These are phyloP conservation scores for Candida oleophila DNA, from an alignment of 805 yeast species.

Conservation along the genomic window DNA sequence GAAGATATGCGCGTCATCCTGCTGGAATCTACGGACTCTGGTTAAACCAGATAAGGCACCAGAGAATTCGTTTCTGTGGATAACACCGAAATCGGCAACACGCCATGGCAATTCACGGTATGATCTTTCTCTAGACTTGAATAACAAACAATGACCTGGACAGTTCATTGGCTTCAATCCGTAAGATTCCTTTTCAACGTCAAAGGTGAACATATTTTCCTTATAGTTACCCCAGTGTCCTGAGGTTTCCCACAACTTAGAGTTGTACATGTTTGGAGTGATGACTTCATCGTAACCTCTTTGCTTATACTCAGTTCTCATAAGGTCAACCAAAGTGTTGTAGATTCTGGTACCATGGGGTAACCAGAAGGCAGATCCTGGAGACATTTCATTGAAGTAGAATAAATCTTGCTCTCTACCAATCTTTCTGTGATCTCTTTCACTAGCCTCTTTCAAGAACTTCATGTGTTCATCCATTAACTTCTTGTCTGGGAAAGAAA, in stretches of 20 bases:
- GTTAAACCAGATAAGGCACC: conserved; percentile 92
- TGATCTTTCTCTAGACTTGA: conserved; percentile 89
- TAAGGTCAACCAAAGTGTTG: conserved; percentile 75
- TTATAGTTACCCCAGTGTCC: conserved; percentile 99
- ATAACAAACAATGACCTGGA: conserved; percentile 91
- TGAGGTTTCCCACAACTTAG: conserved; percentile 97
- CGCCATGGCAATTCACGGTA: conserved; percentile 98
- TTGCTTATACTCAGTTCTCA: conserved; percentile 81
- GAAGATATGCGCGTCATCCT: conserved; percentile 98
- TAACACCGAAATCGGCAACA: conserved; percentile 96
- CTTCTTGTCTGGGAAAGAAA: conserved; percentile 97
- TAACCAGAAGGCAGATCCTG: conserved; percentile 98
- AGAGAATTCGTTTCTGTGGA: conserved; percentile 94
- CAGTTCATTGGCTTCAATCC: conserved; percentile 96
- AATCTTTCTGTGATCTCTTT: conserved; percentile 93
- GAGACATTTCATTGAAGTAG: conserved; percentile 93
- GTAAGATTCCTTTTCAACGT: conserved; percentile 91
- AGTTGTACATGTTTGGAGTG: conserved; percentile 97
- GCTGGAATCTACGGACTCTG: conserved; percentile 98
- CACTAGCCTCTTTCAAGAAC: conserved; percentile 92
- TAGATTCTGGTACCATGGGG: conserved; percentile 99
- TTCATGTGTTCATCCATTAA: conserved; percentile 91
- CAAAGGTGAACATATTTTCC: conserved; percentile 96
- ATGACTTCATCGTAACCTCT: conserved; percentile 98
- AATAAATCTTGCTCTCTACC: conserved; percentile 97